Conservation (phyloP, 192 early-diverging fungal genomes). For the Funneliformis geosporum region DNA sequence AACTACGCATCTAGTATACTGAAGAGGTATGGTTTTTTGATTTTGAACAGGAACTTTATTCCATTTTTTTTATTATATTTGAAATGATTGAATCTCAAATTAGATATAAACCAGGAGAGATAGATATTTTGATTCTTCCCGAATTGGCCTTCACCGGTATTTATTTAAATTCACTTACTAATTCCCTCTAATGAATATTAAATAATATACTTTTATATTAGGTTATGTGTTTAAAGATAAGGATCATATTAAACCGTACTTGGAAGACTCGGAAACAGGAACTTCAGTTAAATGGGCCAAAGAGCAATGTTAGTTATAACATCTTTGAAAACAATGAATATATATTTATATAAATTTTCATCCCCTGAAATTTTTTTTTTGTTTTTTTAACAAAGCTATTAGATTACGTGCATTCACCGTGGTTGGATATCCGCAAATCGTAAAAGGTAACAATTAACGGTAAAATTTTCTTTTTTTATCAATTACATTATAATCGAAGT, state of each 20-base stretch:
- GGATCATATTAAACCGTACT: conserved; percentile 59
- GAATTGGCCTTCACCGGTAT: conserved; percentile 82
- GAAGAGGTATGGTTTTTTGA: conserved; percentile 5
- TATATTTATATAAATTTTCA: not conserved
- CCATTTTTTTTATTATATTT: not conserved
- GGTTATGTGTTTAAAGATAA: conserved; percentile 66
- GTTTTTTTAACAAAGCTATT: conserved; percentile 42
- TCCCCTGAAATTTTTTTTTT: conserved; percentile 1
- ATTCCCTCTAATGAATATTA: not conserved
- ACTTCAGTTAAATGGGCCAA: conserved; percentile 64
- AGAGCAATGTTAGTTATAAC: conserved; percentile 49
- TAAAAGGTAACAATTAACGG: conserved; percentile 22
- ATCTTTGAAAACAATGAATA: not conserved
- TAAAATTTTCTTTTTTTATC: not conserved
- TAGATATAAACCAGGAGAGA: conserved; percentile 53
- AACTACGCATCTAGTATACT: not conserved
- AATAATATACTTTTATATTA: conserved; percentile 26
- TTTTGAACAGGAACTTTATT: not conserved
- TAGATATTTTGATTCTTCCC: conserved; percentile 72
- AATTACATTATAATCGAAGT: not conserved
- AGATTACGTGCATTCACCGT: conserved; percentile 58
- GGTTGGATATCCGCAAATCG: conserved; percentile 69
- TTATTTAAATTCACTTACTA: not conserved
- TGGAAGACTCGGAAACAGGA: conserved; percentile 59
- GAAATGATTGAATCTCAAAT: not conserved